Evolutionary conservation across 192 early-diverging fungal species (phyloP).

Genomic region (Coemansia sp.): DNA sequence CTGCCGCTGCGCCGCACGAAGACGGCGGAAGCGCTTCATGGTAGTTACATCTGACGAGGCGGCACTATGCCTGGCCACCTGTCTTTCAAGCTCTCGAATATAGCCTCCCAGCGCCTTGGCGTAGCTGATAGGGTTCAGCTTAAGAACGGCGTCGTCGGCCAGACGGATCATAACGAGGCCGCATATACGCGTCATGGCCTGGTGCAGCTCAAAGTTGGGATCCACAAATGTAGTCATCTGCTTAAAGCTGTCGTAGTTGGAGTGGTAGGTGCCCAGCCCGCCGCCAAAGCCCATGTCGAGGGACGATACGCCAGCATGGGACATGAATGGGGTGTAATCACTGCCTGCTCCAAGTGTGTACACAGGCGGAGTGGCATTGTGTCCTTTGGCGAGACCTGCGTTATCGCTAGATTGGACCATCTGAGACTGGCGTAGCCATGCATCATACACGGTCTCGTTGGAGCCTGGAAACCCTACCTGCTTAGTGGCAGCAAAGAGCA

Average conservation of each 20-base stretch:
- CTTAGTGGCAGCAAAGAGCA: constrained; percentile 54
- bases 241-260: constrained; percentile 64
- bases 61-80: constrained; percentile 8
- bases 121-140: constrained; percentile 47
- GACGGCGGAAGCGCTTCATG: constrained; percentile 19
- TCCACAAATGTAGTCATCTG: constrained; percentile 62
- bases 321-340: constrained; percentile 61
- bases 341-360: constrained; percentile 53
- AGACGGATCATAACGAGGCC: constrained; percentile 52
- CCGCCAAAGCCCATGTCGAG: constrained; percentile 57
- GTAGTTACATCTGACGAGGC: not conserved
- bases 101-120: constrained; percentile 50
- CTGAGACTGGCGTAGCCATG: constrained; percentile 41
- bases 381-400: not conserved
- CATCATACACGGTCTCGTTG: constrained; percentile 53
- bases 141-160: constrained; percentile 51
- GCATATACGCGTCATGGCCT: constrained; percentile 50
- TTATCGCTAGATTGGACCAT: not conserved
- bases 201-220: constrained; percentile 57
- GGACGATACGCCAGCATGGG: constrained; percentile 62
- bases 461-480: constrained; percentile 49
- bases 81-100: constrained; percentile 35
- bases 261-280: constrained; percentile 59
- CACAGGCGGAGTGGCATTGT: constrained; percentile 13
- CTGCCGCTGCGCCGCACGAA: constrained; percentile 37